Evolutionary conservation across 2,329 filamentous ascomycete genomes (phyloP).

Genomic region (Lojkania enalia): DNA sequence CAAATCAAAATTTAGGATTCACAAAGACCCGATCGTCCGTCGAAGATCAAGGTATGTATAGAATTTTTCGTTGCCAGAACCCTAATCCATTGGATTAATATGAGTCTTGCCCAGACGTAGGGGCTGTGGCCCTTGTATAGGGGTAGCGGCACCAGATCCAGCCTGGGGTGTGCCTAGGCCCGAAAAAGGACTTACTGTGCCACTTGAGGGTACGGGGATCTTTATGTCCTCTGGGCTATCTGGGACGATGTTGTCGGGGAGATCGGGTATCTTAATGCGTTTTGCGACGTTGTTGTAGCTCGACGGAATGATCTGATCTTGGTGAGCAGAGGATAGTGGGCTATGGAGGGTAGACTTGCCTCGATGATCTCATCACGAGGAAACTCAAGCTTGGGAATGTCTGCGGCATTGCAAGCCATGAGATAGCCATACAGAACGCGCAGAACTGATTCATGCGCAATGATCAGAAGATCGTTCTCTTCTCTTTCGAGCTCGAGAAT

Average conservation of each 20-base stretch:
- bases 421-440: conserved; percentile 96
- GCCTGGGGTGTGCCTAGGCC: conserved; percentile 45
- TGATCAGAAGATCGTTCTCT: conserved; percentile 96
- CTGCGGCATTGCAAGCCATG: conserved; percentile 96
- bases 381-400: conserved; percentile 91
- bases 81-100: conserved; percentile 36
- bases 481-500: conserved; percentile 96
- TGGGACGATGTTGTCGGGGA: conserved; percentile 69
- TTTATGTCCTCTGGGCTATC: conserved; percentile 79
- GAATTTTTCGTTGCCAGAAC: too few species aligned
- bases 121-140: conserved; percentile 20
- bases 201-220: conserved; percentile 70
- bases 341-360: conserved; percentile 46
- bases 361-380: conserved; percentile 97
- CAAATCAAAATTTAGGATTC: too few species aligned
- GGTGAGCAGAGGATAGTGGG: conserved; percentile 5
- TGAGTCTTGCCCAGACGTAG: conserved; percentile 32
- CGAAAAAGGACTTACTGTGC: conserved; percentile 49
- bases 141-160: conserved; percentile 26
- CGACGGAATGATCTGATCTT: conserved; percentile 78
- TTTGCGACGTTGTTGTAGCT: conserved; percentile 97
- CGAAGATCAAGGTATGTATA: too few species aligned
- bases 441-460: conserved; percentile 96
- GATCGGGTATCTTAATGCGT: conserved; percentile 78
- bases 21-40: too few species aligned